Evolutionary conservation across 495 filamentous ascomycete species (phyloP).

Genomic region (Neurospora tetrasperma): DNA sequence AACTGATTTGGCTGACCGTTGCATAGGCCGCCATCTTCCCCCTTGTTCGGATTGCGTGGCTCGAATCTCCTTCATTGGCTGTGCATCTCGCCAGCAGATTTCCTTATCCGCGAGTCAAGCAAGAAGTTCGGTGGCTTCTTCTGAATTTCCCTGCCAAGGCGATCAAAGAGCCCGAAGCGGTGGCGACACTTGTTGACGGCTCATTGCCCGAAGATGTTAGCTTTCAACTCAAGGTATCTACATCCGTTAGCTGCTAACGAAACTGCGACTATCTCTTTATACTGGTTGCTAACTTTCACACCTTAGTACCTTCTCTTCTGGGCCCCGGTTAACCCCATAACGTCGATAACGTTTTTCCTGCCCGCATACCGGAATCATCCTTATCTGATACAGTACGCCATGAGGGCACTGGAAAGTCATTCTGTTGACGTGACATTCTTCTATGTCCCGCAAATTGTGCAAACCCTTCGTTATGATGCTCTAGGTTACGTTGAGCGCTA

Average conservation of each 20-base stretch:
- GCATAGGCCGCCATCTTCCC: constrained; percentile 41
- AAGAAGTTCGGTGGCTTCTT: constrained; percentile 67
- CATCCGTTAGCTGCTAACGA: neutral
- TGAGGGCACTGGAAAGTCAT: constrained; percentile 88
- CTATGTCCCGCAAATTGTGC: constrained; percentile 95
- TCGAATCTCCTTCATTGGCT: constrained; percentile 68
- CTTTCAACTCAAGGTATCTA: constrained; percentile 68
- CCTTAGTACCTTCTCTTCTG: constrained; percentile 84
- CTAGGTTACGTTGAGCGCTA: constrained; percentile 94
- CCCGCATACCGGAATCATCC: constrained; percentile 91
- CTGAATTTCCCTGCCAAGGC: constrained; percentile 75
- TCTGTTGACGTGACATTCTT: constrained; percentile 96
- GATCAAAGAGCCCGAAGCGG: constrained; percentile 64
- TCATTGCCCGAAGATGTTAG: constrained; percentile 67
- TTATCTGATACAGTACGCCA: constrained; percentile 92
- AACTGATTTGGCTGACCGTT: neutral
- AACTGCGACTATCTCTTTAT: neutral
- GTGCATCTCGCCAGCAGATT: constrained; percentile 75
- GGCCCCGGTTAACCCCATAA: constrained; percentile 86
- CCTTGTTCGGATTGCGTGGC: constrained; percentile 74
- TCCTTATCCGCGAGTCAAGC: constrained; percentile 56
- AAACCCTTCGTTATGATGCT: constrained; percentile 88
- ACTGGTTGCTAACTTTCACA: constrained; percentile 24
- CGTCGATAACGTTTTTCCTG: constrained; percentile 84
- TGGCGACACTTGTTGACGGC: constrained; percentile 70